Base-by-base conservation (phyloP, 2,329 filamentous ascomycete genomes). In the Venturia pyrina region DNA sequence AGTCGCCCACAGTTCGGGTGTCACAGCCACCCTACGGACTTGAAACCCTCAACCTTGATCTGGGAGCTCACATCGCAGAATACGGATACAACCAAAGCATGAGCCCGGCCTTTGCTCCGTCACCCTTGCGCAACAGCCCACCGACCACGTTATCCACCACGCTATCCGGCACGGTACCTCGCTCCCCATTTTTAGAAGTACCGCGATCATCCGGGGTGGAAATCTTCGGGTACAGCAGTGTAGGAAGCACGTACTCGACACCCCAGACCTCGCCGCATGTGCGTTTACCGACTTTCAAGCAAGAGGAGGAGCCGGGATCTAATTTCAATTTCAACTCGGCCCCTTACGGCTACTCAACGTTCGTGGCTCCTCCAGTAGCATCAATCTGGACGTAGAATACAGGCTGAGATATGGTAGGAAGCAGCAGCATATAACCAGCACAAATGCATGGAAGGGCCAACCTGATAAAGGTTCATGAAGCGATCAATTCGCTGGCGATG, bases 71-170 rank as follows among this genome's bases (percentile, higher is more conserved):
- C 34, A 75, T 80, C 50, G 76, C 73, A 43, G 73, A 77, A 63
- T 76, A 76, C 67, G 75, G 72, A 66, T 77, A 76, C 63, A 74
- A 74, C 5, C 74, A 75, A 63, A 81, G 79, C 67, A 73, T 80
- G 8, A 81, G 78, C 68, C 80, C 80, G n/a, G 80, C 80, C 0
- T 82, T 82, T 70, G 78, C 79, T 7, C 79, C 80, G 8, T 78
- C 79, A 11, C 76, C 78, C 28, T 73, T 80, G 32, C 75, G 73
- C 37, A 77, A 79, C 66, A 69, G 50, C 37, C 46, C 74, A 61
- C 74, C 77, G 24, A 37, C 53, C 17, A 59, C 53, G 8, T 37
- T 59, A 15, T 59, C 53, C 5, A 66, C 71, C 57, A 74, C 74
- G 43, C 24, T 71, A 69, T 68, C 75, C 70, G 53, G 71, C 65